Evolutionary conservation across 1,284 basidiomycete genomes (phyloP).

Genomic region (Phenoliferia sp.): DNA sequence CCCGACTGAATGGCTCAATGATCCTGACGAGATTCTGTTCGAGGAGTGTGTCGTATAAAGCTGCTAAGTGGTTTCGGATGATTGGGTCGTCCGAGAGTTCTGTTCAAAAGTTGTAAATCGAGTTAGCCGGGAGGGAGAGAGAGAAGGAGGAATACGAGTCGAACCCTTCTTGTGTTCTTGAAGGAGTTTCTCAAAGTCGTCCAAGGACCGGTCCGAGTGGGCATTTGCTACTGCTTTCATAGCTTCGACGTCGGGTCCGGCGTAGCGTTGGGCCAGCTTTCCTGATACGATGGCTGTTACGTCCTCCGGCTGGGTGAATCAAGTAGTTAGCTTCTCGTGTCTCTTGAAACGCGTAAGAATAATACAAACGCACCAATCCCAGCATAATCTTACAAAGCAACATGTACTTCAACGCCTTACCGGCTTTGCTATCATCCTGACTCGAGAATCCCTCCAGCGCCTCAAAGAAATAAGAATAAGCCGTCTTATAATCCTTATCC

Average conservation of each 20-base stretch:
- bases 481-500: slow-evolving; percentile 96
- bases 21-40: slow-evolving; percentile 93
- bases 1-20: slow-evolving; percentile 88
- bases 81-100: slow-evolving; percentile 90
- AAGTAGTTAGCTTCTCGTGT: background rate
- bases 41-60: slow-evolving; percentile 88
- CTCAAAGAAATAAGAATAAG: slow-evolving; percentile 96
- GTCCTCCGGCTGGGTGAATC: slow-evolving; percentile 70
- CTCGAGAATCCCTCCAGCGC: slow-evolving; percentile 83
- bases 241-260: slow-evolving; percentile 74
- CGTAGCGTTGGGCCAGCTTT: slow-evolving; percentile 83
- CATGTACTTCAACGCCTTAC: slow-evolving; percentile 96
- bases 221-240: slow-evolving; percentile 92
- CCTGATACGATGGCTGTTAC: slow-evolving; percentile 77
- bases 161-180: slow-evolving; percentile 78
- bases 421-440: slow-evolving; percentile 53
- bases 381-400: slow-evolving; percentile 97
- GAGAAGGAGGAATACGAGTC: background rate
- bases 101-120: slow-evolving; percentile 45
- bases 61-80: slow-evolving; percentile 86
- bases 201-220: slow-evolving; percentile 83
- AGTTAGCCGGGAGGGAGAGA: background rate
- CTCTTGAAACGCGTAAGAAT: background rate
- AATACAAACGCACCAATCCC: slow-evolving; percentile 61
- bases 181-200: slow-evolving; percentile 82